Conservation (phyloP, 257 asterid genomes). For the Gynochthodes officinalis region DNA sequence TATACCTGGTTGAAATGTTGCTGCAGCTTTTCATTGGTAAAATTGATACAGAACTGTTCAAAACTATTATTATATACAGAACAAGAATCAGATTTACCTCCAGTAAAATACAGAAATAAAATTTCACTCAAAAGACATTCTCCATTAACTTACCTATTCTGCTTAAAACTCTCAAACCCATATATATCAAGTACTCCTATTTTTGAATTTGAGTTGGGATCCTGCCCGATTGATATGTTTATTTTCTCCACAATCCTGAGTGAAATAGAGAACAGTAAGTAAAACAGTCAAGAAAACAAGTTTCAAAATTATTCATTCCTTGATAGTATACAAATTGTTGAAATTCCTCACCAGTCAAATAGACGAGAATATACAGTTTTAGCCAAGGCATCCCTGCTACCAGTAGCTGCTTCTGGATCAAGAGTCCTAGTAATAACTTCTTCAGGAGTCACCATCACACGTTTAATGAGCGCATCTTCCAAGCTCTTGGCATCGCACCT, state of each 20-base stretch:
- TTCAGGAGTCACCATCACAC: constrained; percentile 98
- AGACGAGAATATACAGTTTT: constrained; percentile 84
- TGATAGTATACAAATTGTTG: neutral
- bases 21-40: constrained; percentile 96
- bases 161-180: constrained; percentile 94
- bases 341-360: constrained; percentile 70
- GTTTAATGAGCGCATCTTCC: constrained; percentile 92
- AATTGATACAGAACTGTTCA: constrained; percentile 99
- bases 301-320: neutral
- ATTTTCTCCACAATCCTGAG: constrained; percentile 93
- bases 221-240: constrained; percentile 94
- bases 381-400: constrained; percentile 95
- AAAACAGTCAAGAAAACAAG: constrained; percentile 5
- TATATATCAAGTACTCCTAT: constrained; percentile 98
- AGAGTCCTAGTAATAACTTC: constrained; percentile 91
- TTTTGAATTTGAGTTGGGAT: constrained; percentile 89
- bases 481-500: constrained; percentile 95
- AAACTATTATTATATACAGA: constrained; percentile 46
- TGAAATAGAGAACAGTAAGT: constrained; percentile 18
- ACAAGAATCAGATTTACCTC: constrained; percentile 6
- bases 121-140: neutral
- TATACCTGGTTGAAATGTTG: constrained; percentile 98
- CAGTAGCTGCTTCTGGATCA: constrained; percentile 92
- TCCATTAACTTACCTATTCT: constrained; percentile 40
- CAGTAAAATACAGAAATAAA: neutral